Evolutionary conservation across 1,284 basidiomycete species (phyloP).

Genomic region (Sphagnurus paluster): DNA sequence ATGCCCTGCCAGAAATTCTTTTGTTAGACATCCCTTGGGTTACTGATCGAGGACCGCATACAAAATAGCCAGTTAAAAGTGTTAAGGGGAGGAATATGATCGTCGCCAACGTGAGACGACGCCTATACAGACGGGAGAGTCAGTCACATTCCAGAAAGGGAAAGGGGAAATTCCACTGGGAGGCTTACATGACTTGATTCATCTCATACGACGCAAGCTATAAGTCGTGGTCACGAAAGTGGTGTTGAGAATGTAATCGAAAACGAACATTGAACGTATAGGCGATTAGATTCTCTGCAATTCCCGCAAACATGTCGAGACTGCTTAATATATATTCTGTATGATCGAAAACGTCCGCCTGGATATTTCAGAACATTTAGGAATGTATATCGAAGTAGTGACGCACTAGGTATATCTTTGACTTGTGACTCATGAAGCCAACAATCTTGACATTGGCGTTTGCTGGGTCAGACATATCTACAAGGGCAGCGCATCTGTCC

Average conservation of each 20-base stretch:
- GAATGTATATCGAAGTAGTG: neutral
- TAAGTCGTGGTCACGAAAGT: neutral
- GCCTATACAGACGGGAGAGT: conserved; percentile 28
- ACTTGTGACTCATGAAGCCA: conserved; percentile 68
- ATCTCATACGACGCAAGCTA: conserved; percentile 62
- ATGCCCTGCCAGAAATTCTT: conserved; percentile 19
- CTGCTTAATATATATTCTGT: conserved; percentile 68
- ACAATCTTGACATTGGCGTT: conserved; percentile 34
- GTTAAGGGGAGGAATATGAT: conserved; percentile 69
- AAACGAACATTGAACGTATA: conserved; percentile 61
- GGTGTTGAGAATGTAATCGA: neutral
- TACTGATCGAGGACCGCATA: conserved; percentile 29
- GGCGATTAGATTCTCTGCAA: conserved; percentile 68
- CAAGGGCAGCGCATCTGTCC: conserved; percentile 59
- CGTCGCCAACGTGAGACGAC: conserved; percentile 60
- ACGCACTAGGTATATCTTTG: conserved; percentile 65
- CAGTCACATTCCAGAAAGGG: neutral
- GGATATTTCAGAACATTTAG: neutral
- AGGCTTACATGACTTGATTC: conserved; percentile 56
- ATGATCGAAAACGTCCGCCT: conserved; percentile 72
- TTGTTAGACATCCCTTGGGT: neutral
- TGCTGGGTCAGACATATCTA: conserved; percentile 33
- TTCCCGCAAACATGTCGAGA: conserved; percentile 66
- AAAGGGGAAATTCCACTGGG: too few relatives aligned
- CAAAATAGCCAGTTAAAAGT: conserved; percentile 72